These are phyloP conservation scores for Boehmeria nivea DNA, from an alignment of 306 rosid genomes.

Conservation along the genomic window DNA sequence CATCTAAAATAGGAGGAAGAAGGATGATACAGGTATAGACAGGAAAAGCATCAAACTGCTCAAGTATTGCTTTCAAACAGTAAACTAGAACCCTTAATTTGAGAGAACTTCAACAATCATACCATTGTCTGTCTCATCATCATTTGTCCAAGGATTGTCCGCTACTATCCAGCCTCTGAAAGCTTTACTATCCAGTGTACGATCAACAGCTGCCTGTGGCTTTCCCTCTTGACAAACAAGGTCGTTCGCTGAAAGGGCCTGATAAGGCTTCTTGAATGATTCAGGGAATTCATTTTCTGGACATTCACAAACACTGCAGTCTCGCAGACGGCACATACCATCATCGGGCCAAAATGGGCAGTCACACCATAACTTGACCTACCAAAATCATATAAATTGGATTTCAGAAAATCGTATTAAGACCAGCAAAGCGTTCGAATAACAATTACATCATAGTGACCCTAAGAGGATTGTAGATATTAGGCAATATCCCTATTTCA, in stretches of 20 bases:
- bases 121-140: slow-evolving; percentile 93
- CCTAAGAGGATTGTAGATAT: too few relatives aligned
- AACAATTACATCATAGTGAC: too few relatives aligned
- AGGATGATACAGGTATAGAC: too few relatives aligned
- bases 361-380: slow-evolving; percentile 94
- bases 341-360: slow-evolving; percentile 99
- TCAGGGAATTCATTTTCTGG: slow-evolving; percentile 87
- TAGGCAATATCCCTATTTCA: too few relatives aligned
- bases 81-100: background rate
- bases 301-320: slow-evolving; percentile 97
- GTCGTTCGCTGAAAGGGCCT: slow-evolving; percentile 57
- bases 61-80: too few relatives aligned
- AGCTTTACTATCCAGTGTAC: slow-evolving; percentile 72
- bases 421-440: too few relatives aligned
- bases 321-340: slow-evolving; percentile 96
- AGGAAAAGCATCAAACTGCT: too few relatives aligned
- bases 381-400: slow-evolving; percentile 14
- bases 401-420: slow-evolving; percentile 11
- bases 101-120: slow-evolving; percentile 7
- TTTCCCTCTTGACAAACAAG: slow-evolving; percentile 92
- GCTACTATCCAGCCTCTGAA: slow-evolving; percentile 83
- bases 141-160: slow-evolving; percentile 94
- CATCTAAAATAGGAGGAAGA: too few relatives aligned
- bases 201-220: slow-evolving; percentile 94
- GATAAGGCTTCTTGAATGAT: slow-evolving; percentile 57